Base-by-base conservation (phyloP, 148 eudicot genomes). In the Gaultheria prostrata region DNA sequence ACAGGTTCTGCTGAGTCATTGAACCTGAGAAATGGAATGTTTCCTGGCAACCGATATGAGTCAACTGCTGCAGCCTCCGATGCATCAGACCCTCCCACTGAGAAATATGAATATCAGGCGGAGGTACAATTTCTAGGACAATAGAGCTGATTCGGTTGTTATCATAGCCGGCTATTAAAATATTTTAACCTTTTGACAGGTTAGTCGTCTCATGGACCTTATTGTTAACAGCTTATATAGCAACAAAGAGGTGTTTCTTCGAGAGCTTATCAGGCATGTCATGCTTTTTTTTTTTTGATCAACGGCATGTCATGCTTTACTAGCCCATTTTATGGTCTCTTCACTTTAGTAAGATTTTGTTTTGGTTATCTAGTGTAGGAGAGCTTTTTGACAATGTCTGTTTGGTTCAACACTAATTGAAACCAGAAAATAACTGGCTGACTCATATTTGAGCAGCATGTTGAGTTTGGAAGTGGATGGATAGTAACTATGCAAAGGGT, bases 141-240 rank as follows among this genome's bases (percentile, higher is more conserved):
- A 28, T 53, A 56, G 39, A 63, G 43, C 17, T 73, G 70, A 33
- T 76, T 76, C 43, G 8, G 77, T 65, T 81, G 12, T 61, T 76
- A 24, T 75, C 21, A 7, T 54, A 48, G 18, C 46, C 18, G 74
- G 45, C 61, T 26, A 51, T 43, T 6, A 20, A 79, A 45, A 1
- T 57, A 30, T 32, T 45, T 43, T 11, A 54, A 72, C 20, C 76
- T 15, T 67, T 35, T 54, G 80, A 61, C 91, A 95, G 98, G 98
- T 97, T 81, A 97, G 99, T 84, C 94, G 99, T 26, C 95, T 97
- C 59, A 97, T 97, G 99, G 97, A 97, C 89, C 99, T 97, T 78
- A 97, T 97, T 46, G 99, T 97, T 35, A 94, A 97, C 85, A 97
- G 99, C 83, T 90, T 97, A 32, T 97, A 97, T 86, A 97, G 99